Evolutionary conservation across 148 eudicot genomes (phyloP).

Genomic region (Cornus suecica): DNA sequence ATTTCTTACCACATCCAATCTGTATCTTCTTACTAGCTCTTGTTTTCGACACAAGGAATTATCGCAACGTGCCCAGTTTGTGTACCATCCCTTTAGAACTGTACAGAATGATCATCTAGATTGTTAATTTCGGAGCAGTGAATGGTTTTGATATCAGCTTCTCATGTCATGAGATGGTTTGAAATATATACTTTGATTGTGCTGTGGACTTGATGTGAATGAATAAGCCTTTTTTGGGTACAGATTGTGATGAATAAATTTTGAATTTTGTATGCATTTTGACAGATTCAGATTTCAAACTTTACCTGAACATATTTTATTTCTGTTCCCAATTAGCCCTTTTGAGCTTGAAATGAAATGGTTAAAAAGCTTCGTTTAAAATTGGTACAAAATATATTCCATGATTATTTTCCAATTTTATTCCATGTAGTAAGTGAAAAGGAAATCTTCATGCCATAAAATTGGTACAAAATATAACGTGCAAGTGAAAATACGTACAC

Average conservation of each 20-base stretch:
- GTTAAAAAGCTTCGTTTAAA: too few relatives aligned
- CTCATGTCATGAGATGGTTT: neutral
- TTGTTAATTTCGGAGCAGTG: neutral
- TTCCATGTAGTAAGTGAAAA: too few relatives aligned
- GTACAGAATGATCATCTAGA: conserved; percentile 7
- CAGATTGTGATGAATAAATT: neutral
- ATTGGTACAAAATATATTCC: too few relatives aligned
- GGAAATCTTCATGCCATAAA: too few relatives aligned
- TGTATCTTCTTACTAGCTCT: neutral
- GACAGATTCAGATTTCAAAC: neutral
- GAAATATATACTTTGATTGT: conserved; percentile 3
- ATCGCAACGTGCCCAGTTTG: neutral
- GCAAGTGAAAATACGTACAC: too few relatives aligned
- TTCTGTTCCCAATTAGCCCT: too few relatives aligned
- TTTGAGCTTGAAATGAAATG: too few relatives aligned
- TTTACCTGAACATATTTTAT: too few relatives aligned
- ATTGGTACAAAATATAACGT: too few relatives aligned
- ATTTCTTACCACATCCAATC: neutral
- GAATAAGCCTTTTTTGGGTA: neutral
- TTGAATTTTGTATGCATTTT: neutral
- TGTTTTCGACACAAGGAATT: neutral
- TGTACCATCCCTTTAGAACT: conserved; percentile 1
- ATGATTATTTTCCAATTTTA: too few relatives aligned
- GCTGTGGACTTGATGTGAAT: neutral
- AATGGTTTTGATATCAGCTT: conserved; percentile 2